These are phyloP conservation scores for Pilasporangium apinafurcum DNA, from an alignment of 352 stramenopile species.

Conservation along the genomic window DNA sequence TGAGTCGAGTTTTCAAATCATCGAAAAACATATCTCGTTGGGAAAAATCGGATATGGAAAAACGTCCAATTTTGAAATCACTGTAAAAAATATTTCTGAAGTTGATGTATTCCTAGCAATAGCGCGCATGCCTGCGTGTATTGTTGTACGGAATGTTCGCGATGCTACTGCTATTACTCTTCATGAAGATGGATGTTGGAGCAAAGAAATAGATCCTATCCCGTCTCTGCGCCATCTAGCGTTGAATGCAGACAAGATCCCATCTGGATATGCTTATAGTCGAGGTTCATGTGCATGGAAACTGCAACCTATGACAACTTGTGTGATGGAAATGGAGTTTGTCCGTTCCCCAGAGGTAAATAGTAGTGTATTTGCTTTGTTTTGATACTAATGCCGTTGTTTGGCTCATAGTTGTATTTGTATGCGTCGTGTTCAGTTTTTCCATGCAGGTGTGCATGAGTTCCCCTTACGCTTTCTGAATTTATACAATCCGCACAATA, in stretches of 20 bases:
- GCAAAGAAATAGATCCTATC: not conserved
- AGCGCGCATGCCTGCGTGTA: conserved; percentile 42
- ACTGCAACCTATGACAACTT: conserved; percentile 32
- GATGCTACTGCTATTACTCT: conserved; percentile 22
- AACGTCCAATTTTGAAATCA: conserved; percentile 56
- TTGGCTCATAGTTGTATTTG: not conserved
- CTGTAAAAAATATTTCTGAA: conserved; percentile 66
- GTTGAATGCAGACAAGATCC: conserved; percentile 24
- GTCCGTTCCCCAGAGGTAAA: conserved; percentile 53
- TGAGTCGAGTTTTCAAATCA: conserved; percentile 50
- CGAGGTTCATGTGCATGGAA: conserved; percentile 33
- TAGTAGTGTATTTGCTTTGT: not conserved
- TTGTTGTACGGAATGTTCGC: conserved; percentile 35
- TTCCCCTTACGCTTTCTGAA: conserved; percentile 70
- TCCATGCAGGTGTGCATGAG: conserved; percentile 45
- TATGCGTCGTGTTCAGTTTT: conserved; percentile 16
- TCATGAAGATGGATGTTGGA: conserved; percentile 2
- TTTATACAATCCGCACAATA: conserved; percentile 74
- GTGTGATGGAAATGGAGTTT: conserved; percentile 65
- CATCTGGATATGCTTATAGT: conserved; percentile 1
- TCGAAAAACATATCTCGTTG: conserved; percentile 44
- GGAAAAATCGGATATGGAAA: conserved; percentile 85
- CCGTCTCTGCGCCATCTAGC: conserved; percentile 39
- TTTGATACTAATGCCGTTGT: not conserved
- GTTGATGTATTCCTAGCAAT: conserved; percentile 53